Evolutionary conservation across 2,329 filamentous ascomycete species (phyloP), one percentile per base, ranked within the genome.

Genomic region (Juglanconis sp.): DNA sequence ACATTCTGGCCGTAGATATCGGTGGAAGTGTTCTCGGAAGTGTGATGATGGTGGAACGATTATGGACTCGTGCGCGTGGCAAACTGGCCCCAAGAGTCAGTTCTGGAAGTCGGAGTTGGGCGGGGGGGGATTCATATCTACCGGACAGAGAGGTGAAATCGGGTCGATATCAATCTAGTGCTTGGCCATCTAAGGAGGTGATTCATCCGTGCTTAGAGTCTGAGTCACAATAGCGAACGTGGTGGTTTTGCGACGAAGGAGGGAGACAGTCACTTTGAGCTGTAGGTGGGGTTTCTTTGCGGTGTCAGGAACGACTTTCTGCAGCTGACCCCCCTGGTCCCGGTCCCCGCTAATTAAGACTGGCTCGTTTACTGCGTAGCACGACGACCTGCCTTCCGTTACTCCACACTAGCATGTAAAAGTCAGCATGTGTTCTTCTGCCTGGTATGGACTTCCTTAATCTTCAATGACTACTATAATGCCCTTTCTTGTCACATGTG

Each of bases 201-300:
- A 46, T 36, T 44, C 55, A 57, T 57, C 38, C 47, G 55, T 46
- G 48, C 38, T 51, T 46, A 30, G 47, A 46, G 50, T 52, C 40
- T 57, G 46, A 57, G 47, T 57, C 55, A 57, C 47, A 56, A 30
- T 34, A 49, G 32, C 47, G 32, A 56, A 31, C 17, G 44, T 38
- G 34, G 35, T 49, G 15, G 40, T 17, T 54, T 32, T 40, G 53
- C 32, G 38, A 53, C 38, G 51, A 46, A 46, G 52, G 44, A 49
- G 53, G 53, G 34, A 48, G 46, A 8, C 9, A 17, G 24, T 17
- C n/a, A 47, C n/a, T 47, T 56, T 50, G 48, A 35, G 50, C 30
- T 30, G 17, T 17, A 31, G 53, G 53, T 40, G 53, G 53, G 53
- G 53, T 56, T 40, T 34, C 34, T 24, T 56, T 48, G 42, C 31